phyloP scores from a whole-genome alignment of 2,329 filamentous ascomycete genomes.

The Pseudogymnoascus sp. region DNA sequence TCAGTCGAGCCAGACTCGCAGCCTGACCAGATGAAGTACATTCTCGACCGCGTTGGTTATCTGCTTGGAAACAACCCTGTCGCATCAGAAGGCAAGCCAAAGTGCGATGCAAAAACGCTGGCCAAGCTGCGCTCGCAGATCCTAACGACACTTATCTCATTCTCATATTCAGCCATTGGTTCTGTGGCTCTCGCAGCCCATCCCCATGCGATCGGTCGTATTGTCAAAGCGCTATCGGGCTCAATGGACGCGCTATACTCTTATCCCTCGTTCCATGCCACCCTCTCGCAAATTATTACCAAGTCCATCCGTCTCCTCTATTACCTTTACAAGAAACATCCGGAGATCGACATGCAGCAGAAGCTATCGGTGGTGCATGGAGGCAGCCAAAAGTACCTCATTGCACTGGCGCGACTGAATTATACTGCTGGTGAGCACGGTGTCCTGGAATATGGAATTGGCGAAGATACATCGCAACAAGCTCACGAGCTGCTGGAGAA shows the following conservation, averaged over 20 bases:
- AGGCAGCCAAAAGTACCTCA: slow-evolving; percentile 72
- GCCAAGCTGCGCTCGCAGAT: slow-evolving; percentile 28
- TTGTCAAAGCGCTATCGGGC: slow-evolving; percentile 70
- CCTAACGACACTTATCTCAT: slow-evolving; percentile 49
- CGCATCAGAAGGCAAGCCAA: slow-evolving; percentile 21
- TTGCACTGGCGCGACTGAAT: slow-evolving; percentile 74
- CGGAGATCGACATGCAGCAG: slow-evolving; percentile 58
- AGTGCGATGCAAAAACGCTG: slow-evolving; percentile 21
- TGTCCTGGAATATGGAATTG: slow-evolving; percentile 69
- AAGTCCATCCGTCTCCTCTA: slow-evolving; percentile 53
- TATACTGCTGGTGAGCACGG: slow-evolving; percentile 68
- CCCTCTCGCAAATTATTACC: slow-evolving; percentile 45
- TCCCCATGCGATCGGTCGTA: slow-evolving; percentile 61
- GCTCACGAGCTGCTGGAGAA: slow-evolving; percentile 77
- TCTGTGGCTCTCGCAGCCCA: slow-evolving; percentile 60
- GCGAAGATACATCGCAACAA: slow-evolving; percentile 69
- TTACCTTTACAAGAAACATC: slow-evolving; percentile 52
- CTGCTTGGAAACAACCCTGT: slow-evolving; percentile 38
- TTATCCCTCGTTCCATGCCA: slow-evolving; percentile 25
- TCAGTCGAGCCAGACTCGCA: slow-evolving; percentile 35
- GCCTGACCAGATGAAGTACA: slow-evolving; percentile 34
- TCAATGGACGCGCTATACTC: slow-evolving; percentile 57
- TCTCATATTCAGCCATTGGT: slow-evolving; percentile 57
- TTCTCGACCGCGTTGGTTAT: slow-evolving; percentile 33
- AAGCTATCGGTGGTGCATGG: slow-evolving; percentile 66